phyloP scores from a whole-genome alignment of 192 early-diverging fungal genomes.

The Rhizoclosmatium globosum region DNA sequence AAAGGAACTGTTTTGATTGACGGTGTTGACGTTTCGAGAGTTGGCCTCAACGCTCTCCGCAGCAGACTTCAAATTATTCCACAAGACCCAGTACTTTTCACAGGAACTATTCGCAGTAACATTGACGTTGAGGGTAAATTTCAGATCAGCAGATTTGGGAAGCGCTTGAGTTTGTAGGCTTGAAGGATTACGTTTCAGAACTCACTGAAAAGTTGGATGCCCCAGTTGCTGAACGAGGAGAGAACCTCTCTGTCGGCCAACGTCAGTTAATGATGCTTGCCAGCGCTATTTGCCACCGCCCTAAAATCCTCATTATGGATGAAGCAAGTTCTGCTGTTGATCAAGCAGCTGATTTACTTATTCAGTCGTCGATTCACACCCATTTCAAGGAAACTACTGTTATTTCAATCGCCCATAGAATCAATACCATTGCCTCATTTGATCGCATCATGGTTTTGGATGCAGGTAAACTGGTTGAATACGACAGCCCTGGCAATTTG shows the following conservation, averaged over 20 bases:
- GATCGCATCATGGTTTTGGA: conserved; percentile 83
- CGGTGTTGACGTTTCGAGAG: conserved; percentile 57
- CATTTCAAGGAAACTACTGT: conserved; percentile 64
- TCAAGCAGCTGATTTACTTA: conserved; percentile 73
- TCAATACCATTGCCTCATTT: conserved; percentile 85
- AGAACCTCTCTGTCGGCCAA: conserved; percentile 58
- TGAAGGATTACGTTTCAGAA: conserved; percentile 50
- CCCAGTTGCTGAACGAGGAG: conserved; percentile 47
- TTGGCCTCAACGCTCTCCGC: conserved; percentile 54
- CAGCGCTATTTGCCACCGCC: conserved; percentile 49
- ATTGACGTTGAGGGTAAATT: conserved; percentile 66
- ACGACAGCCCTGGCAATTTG: conserved; percentile 74
- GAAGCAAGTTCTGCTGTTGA: conserved; percentile 66
- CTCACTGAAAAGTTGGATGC: conserved; percentile 43
- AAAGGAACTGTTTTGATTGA: conserved; percentile 75
- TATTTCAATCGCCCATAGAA: conserved; percentile 85
- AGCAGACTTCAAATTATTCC: conserved; percentile 59
- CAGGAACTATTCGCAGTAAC: conserved; percentile 65
- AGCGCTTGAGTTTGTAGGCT: conserved; percentile 46
- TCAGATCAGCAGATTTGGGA: conserved; percentile 78
- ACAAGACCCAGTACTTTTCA: conserved; percentile 64
- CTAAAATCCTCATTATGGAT: conserved; percentile 58
- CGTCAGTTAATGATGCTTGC: conserved; percentile 62
- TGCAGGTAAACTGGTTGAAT: conserved; percentile 76
- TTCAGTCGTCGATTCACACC: conserved; percentile 62